Evolutionary conservation across 208 protist genomes (phyloP).

Genomic region (Crithidia thermophila): DNA sequence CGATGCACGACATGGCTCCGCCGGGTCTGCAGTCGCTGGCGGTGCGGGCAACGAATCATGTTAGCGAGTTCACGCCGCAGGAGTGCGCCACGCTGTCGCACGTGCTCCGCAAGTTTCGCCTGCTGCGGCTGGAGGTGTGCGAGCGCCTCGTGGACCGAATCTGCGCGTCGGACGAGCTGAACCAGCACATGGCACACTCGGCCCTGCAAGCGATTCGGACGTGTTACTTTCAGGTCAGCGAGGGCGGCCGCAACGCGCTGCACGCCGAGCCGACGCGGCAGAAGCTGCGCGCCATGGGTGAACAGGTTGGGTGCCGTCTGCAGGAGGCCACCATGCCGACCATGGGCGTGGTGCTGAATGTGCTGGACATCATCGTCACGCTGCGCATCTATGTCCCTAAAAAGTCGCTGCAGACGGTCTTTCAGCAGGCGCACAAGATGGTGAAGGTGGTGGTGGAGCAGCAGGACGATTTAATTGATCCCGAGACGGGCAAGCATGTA

Average conservation of each 20-base stretch:
- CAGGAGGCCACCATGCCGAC: constrained; percentile 81
- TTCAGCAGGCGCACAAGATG: constrained; percentile 74
- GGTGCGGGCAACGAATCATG: constrained; percentile 85
- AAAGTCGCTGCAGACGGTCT: constrained; percentile 74
- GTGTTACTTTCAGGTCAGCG: constrained; percentile 78
- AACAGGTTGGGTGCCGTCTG: constrained; percentile 78
- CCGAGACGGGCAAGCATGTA: constrained; percentile 62
- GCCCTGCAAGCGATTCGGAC: constrained; percentile 71
- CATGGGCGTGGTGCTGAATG: constrained; percentile 57
- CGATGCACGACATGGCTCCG: constrained; percentile 84
- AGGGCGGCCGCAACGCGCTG: constrained; percentile 79
- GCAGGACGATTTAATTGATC: constrained; percentile 75
- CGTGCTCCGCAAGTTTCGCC: constrained; percentile 78
- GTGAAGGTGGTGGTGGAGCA: constrained; percentile 70
- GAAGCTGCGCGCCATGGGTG: constrained; percentile 86
- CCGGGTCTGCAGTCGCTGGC: constrained; percentile 72
- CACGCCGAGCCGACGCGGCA: constrained; percentile 86
- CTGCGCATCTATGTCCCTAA: constrained; percentile 92
- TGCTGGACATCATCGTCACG: constrained; percentile 83
- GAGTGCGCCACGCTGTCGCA: constrained; percentile 85
- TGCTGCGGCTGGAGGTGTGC: constrained; percentile 85
- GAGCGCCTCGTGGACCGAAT: constrained; percentile 86
- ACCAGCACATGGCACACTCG: constrained; percentile 80
- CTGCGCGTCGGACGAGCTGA: constrained; percentile 75
- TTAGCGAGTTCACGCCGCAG: constrained; percentile 82